Evolutionary conservation across 768 basidiomycete species (phyloP).

Genomic region (Mycena metata): DNA sequence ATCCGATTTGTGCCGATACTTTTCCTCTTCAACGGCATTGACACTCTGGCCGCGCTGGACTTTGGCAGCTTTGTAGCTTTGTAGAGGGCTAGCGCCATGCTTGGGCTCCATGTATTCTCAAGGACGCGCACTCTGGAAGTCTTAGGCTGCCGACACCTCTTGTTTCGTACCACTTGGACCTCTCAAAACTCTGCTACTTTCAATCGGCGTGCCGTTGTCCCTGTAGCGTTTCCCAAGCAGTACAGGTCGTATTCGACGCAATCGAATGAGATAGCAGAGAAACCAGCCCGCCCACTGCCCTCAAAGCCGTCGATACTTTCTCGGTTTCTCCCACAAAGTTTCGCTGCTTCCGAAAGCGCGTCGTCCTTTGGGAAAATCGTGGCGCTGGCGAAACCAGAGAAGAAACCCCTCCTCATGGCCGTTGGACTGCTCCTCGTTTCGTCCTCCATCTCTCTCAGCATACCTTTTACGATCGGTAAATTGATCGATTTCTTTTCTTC

Average conservation of each 20-base stretch:
- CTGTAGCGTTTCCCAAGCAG: not conserved
- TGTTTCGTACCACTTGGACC: constrained; percentile 27
- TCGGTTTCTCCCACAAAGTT: constrained; percentile 43
- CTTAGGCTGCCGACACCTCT: constrained; percentile 32
- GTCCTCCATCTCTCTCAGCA: constrained; percentile 90
- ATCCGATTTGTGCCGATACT: not conserved
- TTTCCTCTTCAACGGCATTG: not conserved
- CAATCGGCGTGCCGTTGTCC: constrained; percentile 12
- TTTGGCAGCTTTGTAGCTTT: constrained; percentile 2
- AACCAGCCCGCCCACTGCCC: constrained; percentile 21
- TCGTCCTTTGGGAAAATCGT: constrained; percentile 84
- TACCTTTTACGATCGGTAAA: constrained; percentile 94
- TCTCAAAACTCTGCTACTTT: constrained; percentile 20
- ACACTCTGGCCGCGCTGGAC: constrained; percentile 10
- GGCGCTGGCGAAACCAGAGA: constrained; percentile 86
- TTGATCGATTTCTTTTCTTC: constrained; percentile 94
- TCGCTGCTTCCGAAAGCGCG: constrained; percentile 48
- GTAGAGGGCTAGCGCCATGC: constrained; percentile 31
- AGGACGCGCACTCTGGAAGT: constrained; percentile 23
- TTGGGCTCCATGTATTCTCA: constrained; percentile 29
- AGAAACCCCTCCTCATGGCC: constrained; percentile 79
- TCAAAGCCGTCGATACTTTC: constrained; percentile 36
- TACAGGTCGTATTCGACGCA: constrained; percentile 29
- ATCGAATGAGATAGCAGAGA: constrained; percentile 36
- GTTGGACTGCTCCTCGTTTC: constrained; percentile 88